Evolutionary conservation across 2,329 filamentous ascomycete genomes (phyloP).

Genomic region (Fusarium subglutinans): DNA sequence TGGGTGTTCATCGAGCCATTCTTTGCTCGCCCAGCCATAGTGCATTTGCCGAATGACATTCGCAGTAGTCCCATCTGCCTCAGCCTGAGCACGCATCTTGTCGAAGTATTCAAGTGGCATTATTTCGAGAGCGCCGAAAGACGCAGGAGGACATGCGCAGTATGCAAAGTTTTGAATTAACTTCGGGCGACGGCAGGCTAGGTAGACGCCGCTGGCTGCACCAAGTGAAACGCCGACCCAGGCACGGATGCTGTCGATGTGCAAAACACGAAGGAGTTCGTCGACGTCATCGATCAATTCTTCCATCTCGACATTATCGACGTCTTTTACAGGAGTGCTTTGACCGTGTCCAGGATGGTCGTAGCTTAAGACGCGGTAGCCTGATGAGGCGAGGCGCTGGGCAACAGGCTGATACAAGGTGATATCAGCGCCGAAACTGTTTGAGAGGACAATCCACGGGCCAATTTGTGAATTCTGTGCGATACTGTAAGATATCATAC

Average conservation of each 20-base stretch:
- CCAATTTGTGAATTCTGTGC: not conserved
- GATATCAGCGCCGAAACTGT: slow-evolving; percentile 1
- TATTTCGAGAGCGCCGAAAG: not conserved
- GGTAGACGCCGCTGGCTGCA: not conserved
- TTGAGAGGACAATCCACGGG: not conserved
- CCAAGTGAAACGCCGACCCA: slow-evolving; percentile 10
- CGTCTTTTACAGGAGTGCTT: not conserved
- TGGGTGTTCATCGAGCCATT: not conserved
- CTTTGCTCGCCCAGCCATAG: slow-evolving; percentile 10
- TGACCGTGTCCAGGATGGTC: not conserved
- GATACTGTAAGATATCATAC: not conserved
- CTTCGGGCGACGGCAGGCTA: not conserved
- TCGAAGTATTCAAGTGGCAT: not conserved
- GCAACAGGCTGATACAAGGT: not conserved
- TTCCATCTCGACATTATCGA: not conserved
- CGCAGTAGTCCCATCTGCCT: not conserved
- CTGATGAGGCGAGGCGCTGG: not conserved
- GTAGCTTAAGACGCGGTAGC: not conserved
- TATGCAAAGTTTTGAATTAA: not conserved
- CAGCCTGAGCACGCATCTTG: not conserved
- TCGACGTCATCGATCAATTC: not conserved
- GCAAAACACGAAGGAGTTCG: not conserved
- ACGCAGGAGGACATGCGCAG: not conserved
- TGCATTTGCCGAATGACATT: slow-evolving; percentile 1
- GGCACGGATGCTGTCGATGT: not conserved